phyloP scores from a whole-genome alignment of 169 alveolate genomes.

The Eimeria acervulina region DNA sequence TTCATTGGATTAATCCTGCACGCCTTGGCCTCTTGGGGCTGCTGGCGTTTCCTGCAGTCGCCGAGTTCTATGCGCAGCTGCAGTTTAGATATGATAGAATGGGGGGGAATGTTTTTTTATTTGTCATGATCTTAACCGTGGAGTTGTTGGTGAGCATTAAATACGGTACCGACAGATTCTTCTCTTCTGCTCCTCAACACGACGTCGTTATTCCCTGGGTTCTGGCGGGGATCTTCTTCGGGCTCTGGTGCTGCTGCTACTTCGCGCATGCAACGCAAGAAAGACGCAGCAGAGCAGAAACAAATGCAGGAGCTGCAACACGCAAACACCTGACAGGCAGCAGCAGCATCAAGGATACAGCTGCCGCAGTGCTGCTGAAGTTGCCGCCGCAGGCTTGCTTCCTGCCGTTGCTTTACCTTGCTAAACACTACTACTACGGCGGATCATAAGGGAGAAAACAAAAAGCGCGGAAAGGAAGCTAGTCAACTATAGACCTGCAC shows the following conservation, averaged over 20 bases:
- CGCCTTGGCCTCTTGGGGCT: slow-evolving; percentile 72
- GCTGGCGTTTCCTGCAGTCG: slow-evolving; percentile 80
- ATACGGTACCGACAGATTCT: slow-evolving; percentile 74
- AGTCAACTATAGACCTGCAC: neutral
- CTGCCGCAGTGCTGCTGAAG: neutral
- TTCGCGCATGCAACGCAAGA: neutral
- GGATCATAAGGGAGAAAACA: neutral
- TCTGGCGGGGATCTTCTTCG: slow-evolving; percentile 35
- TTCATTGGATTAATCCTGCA: slow-evolving; percentile 74
- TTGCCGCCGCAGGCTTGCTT: slow-evolving; percentile 80
- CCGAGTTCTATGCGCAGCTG: slow-evolving; percentile 84
- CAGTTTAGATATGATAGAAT: slow-evolving; percentile 72
- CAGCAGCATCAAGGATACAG: neutral
- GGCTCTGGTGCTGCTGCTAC: slow-evolving; percentile 81
- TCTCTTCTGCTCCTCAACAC: neutral
- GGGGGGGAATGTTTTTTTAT: slow-evolving; percentile 82
- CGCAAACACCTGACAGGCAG: neutral
- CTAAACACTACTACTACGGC: slow-evolving; percentile 78
- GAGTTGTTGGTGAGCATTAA: slow-evolving; percentile 74
- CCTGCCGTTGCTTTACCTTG: slow-evolving; percentile 76
- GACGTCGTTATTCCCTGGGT: slow-evolving; percentile 78
- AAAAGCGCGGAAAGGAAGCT: neutral
- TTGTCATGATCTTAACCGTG: slow-evolving; percentile 60
- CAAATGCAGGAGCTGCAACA: neutral
- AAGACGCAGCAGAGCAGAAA: neutral